Evolutionary conservation across 768 basidiomycete genomes (phyloP), one percentile per base, ranked within the genome.

Genomic region (Trichaptum fuscoviolaceum): DNA sequence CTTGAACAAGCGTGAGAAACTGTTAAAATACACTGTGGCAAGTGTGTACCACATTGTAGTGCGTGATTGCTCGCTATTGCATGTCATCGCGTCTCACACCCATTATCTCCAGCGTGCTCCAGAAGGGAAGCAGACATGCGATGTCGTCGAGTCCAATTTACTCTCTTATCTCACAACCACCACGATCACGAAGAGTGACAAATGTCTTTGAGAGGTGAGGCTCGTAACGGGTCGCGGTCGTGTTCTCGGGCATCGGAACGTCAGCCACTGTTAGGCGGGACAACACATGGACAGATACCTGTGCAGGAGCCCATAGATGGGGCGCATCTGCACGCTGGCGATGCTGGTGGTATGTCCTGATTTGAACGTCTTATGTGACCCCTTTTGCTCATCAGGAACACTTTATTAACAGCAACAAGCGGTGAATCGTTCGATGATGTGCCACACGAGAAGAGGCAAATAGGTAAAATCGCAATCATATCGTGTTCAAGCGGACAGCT

Each of bases 401-500:
- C 10, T 15, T 20, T 12, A 52, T 52, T 30, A 30, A 52, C 20
- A 52, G 42, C 42, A 52, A 52, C 42, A 52, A 52, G 42, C 42
- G 59, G 59, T 18, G 59, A 61, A 61, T 61, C 59, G 1, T 61
- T 61, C 59, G 59, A 61, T 61, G 59, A 25, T 61, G 59, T 61
- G 15, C 59, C 59, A 1, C 24, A 25, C 23, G 59, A 25, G 30
- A 25, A 34, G 25, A 61, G 59, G 30, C 59, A 61, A 34, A 61
- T 61, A 61, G 59, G 59, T 34, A 34, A 52, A 52, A 52, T 20
- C 12, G 3, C 20, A 52, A 52, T 52, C 10, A 12, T 12, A 52
- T 5, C 42, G 12, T 12, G 3, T 52, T 12, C 15, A 15, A 15
- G 42, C 20, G 42, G 42, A 52, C 42, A 52, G 42, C 10, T 52